Conservation (phyloP, 176 grass and related monocot genomes). For the Triticum timopheevii region DNA sequence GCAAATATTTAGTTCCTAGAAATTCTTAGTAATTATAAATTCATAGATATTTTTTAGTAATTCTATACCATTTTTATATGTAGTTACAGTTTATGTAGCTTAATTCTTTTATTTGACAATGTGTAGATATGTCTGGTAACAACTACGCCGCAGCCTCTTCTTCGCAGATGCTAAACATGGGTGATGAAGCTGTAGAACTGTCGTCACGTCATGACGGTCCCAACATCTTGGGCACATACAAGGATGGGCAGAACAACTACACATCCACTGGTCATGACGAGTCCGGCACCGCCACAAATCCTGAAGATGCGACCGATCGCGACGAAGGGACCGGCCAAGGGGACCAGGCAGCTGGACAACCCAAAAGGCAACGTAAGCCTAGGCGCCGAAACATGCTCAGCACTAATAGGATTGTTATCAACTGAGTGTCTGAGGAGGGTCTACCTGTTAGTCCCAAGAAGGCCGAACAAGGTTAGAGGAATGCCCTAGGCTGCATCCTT, state of each 20-base stretch:
- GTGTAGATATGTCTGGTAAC: too few relatives aligned
- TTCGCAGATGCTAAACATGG: too few relatives aligned
- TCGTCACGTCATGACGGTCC: too few relatives aligned
- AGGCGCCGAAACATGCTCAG: background rate
- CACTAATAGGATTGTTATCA: background rate
- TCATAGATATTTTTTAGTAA: background rate
- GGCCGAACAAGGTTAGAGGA: background rate
- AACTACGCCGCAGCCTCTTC: too few relatives aligned
- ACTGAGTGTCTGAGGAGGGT: background rate
- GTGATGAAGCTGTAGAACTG: too few relatives aligned
- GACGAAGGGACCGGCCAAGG: background rate
- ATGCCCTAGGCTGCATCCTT: background rate
- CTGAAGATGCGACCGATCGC: background rate
- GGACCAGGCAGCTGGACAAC: background rate
- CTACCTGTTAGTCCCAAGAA: background rate
- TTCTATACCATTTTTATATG: background rate
- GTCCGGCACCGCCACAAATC: background rate
- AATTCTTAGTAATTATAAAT: background rate
- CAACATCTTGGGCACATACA: too few relatives aligned
- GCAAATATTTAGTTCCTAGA: background rate
- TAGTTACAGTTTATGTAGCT: background rate
- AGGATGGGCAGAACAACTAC: too few relatives aligned
- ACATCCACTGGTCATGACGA: background rate
- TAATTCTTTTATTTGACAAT: too few relatives aligned
- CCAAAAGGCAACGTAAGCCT: background rate